A percentile compares a stretch with the other conserved stretches of the same genome.
Evolutionary conservation across 768 basidiomycete genomes (phyloP).

Genomic region (Leccinum boreale): DNA sequence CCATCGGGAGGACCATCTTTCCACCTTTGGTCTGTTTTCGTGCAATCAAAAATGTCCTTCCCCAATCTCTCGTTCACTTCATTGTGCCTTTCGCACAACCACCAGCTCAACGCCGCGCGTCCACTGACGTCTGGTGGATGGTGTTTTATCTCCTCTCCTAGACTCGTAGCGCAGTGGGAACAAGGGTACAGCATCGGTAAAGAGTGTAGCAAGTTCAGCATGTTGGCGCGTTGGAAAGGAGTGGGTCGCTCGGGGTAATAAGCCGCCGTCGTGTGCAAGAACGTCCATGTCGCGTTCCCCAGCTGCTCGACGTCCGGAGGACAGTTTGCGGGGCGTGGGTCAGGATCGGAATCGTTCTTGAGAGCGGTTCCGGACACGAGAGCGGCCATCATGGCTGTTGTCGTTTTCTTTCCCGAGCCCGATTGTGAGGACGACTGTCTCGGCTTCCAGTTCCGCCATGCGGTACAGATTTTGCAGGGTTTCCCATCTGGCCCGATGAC

Average conservation of each 20-base stretch:
- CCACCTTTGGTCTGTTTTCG: slow-evolving; percentile 85
- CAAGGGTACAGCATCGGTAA: slow-evolving; percentile 89
- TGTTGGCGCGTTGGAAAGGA: slow-evolving; percentile 71
- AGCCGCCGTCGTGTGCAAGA: slow-evolving; percentile 92
- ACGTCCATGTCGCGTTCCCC: slow-evolving; percentile 94
- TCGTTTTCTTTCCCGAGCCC: slow-evolving; percentile 30
- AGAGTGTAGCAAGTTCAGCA: slow-evolving; percentile 76
- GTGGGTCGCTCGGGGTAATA: slow-evolving; percentile 89
- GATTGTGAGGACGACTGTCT: slow-evolving; percentile 28
- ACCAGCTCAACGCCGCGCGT: slow-evolving; percentile 63
- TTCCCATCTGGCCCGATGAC: slow-evolving; percentile 92
- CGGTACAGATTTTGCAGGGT: slow-evolving; percentile 89
- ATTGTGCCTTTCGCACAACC: slow-evolving; percentile 93
- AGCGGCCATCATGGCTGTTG: slow-evolving; percentile 33
- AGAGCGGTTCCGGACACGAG: slow-evolving; percentile 30
- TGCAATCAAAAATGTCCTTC: slow-evolving; percentile 80
- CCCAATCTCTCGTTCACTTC: slow-evolving; percentile 86
- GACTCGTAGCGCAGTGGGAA: slow-evolving; percentile 77
- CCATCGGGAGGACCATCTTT: slow-evolving; percentile 87
- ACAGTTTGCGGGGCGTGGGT: slow-evolving; percentile 60
- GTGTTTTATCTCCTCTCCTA: slow-evolving; percentile 63
- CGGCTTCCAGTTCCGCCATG: slow-evolving; percentile 70
- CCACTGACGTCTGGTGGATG: slow-evolving; percentile 79
- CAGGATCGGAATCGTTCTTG: slow-evolving; percentile 28
- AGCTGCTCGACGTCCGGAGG: slow-evolving; percentile 89